Evolutionary conservation across 768 basidiomycete species (phyloP).

Genomic region (Podaxis mareebaensis): DNA sequence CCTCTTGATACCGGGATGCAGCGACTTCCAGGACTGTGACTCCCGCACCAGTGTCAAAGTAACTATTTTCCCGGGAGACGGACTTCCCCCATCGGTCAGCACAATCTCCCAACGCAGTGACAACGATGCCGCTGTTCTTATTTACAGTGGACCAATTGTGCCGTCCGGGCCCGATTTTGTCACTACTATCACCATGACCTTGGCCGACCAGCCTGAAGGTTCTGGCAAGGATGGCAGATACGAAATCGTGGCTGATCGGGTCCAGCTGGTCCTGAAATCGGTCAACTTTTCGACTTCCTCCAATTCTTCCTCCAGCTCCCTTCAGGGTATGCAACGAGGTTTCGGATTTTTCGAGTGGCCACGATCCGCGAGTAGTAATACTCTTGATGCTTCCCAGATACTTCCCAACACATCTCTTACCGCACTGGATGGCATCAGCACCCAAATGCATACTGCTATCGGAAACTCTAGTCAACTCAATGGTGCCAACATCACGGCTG

Average conservation of each 20-base stretch:
- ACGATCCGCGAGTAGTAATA: slow-evolving; percentile 34
- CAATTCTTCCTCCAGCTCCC: slow-evolving; percentile 29
- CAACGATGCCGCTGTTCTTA: slow-evolving; percentile 54
- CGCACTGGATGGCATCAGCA: slow-evolving; percentile 58
- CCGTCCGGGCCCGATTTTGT: slow-evolving; percentile 72
- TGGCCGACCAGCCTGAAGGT: slow-evolving; percentile 67
- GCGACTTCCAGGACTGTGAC: slow-evolving; percentile 74
- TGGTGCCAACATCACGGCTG: slow-evolving; percentile 47
- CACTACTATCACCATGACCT: slow-evolving; percentile 71
- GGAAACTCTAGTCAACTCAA: slow-evolving; percentile 44
- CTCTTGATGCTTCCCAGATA: slow-evolving; percentile 57
- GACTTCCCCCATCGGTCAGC: slow-evolving; percentile 63
- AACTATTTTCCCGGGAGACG: slow-evolving; percentile 77
- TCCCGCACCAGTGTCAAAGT: slow-evolving; percentile 81
- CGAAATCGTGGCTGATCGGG: slow-evolving; percentile 80
- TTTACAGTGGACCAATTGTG: slow-evolving; percentile 87
- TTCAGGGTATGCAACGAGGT: slow-evolving; percentile 40
- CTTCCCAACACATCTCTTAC: slow-evolving; percentile 76
- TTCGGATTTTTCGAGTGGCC: slow-evolving; percentile 95
- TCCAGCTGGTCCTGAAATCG: slow-evolving; percentile 77
- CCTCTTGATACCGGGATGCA: slow-evolving; percentile 86
- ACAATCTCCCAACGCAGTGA: slow-evolving; percentile 73
- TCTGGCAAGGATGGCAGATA: slow-evolving; percentile 67
- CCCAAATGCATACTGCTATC: slow-evolving; percentile 61
- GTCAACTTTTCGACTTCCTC: slow-evolving; percentile 41